Base-by-base conservation (phyloP, 768 basidiomycete genomes). In the Termitomyces sp. region DNA sequence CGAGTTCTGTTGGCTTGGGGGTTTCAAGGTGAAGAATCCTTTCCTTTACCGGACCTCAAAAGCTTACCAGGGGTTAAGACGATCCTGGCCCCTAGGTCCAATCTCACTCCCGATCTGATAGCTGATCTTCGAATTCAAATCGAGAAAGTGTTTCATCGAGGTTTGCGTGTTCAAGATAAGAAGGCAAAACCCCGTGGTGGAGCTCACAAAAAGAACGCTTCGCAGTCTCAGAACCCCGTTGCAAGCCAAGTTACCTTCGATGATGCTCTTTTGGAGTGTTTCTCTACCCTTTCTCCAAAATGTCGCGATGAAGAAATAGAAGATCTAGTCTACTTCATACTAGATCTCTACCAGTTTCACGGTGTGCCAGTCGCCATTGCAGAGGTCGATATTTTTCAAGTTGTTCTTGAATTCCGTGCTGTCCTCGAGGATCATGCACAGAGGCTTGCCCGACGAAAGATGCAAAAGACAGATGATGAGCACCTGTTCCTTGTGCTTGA, bases 1-100 rank as follows among this genome's bases (percentile, higher is more conserved):
- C 43, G 97, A 98, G 67, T 94, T 90, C 62, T 93, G 90, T 65
- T 98, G 97, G 97, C 77, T 99, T 2, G 96, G 97, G 1, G 93
- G 88, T 21, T 98, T 97, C 81, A 98, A 98, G 84, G 95, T 94
- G 48, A 34, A 76, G 63, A 3, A 21, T 53, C 9, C 55, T 15
- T 34, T 42, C 12, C 8, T 41, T 32, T 28, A 9, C 34, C 30
- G 48, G 30, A 14, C 5, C 7, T 24, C 24, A 49, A 57, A 15
- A 42, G 9, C 53, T 26, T 44, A 30, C 51, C 38, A 53, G 34
- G 54, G 42, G 47, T 38, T 53, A 88, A 50, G 89, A 85, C 86
- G 1, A 85, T 89, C 64, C 72, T 85, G 30, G 82, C 77, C 54
- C 75, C 78, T 21, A 74, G 76, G 2, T 70, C 69, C 34, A 70